Percentiles rank a stretch among this genome's conserved stretches.
Evolutionary conservation across 208 protist genomes (phyloP).

Genomic region (Leishmania martiniquensis): DNA sequence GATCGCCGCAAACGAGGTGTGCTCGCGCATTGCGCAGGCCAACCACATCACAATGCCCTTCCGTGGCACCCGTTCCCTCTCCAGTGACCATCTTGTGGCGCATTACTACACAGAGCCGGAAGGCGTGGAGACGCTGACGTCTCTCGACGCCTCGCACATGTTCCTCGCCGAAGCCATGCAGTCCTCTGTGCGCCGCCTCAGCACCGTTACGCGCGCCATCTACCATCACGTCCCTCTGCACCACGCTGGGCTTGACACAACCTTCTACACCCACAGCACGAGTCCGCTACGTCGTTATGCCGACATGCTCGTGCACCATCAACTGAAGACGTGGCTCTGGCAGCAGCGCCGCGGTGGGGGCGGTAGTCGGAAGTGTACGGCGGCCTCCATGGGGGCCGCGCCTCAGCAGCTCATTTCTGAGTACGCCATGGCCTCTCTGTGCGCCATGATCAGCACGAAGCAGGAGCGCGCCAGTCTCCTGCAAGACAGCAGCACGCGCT

Average conservation of each 20-base stretch:
- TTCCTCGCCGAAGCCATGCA: constrained; percentile 86
- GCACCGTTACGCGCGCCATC: constrained; percentile 82
- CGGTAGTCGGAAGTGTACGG: neutral
- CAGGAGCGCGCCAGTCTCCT: constrained; percentile 84
- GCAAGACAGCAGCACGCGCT: constrained; percentile 82
- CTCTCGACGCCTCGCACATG: constrained; percentile 52
- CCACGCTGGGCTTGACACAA: constrained; percentile 81
- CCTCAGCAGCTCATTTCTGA: constrained; percentile 61
- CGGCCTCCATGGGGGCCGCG: neutral
- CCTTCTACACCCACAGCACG: constrained; percentile 88
- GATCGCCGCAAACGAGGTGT: constrained; percentile 93
- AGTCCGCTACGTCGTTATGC: constrained; percentile 85
- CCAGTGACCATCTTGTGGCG: constrained; percentile 77
- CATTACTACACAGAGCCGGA: constrained; percentile 60
- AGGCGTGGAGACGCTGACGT: constrained; percentile 54
- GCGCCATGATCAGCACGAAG: constrained; percentile 79
- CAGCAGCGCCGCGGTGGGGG: constrained; percentile 16
- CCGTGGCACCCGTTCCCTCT: constrained; percentile 78
- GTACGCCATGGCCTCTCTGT: constrained; percentile 83
- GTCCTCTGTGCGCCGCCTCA: constrained; percentile 56
- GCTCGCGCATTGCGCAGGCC: constrained; percentile 83
- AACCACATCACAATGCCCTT: constrained; percentile 77
- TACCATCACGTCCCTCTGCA: constrained; percentile 78
- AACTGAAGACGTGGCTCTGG: constrained; percentile 87
- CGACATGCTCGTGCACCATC: constrained; percentile 93